Conservation (phyloP, 345 rosid genomes). For the Gossypium bickii region DNA sequence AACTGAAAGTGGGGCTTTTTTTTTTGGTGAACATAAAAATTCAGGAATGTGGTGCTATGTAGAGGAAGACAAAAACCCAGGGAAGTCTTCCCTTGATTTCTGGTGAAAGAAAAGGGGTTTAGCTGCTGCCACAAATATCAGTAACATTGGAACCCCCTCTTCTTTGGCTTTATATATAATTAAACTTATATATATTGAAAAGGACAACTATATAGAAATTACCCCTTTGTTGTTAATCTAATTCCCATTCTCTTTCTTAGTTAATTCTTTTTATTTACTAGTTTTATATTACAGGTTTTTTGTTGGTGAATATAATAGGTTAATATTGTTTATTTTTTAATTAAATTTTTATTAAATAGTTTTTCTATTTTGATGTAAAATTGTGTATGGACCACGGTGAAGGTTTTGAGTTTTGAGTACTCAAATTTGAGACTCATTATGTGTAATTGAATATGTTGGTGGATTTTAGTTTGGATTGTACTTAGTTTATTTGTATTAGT, state of each 20-base stretch:
- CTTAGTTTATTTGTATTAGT: too few relatives aligned
- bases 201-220: slow-evolving; percentile 16
- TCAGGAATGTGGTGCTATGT: slow-evolving; percentile 25
- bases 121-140: background rate
- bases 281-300: background rate
- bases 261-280: background rate
- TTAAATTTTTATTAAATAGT: too few relatives aligned
- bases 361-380: too few relatives aligned
- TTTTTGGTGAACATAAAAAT: slow-evolving; percentile 29
- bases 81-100: slow-evolving; percentile 35
- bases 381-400: too few relatives aligned
- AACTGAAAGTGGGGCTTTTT: slow-evolving; percentile 16
- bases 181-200: slow-evolving; percentile 19
- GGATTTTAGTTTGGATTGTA: too few relatives aligned
- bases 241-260: slow-evolving; percentile 8
- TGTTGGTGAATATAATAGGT: too few relatives aligned
- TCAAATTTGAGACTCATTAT: too few relatives aligned
- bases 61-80: slow-evolving; percentile 38
- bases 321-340: too few relatives aligned
- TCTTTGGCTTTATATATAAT: slow-evolving; percentile 49
- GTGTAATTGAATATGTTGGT: too few relatives aligned
- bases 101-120: slow-evolving; percentile 15
- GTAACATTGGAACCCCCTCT: slow-evolving; percentile 36
- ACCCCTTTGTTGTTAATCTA: slow-evolving; percentile 14
- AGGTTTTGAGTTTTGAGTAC: too few relatives aligned